Percentiles rank a stretch among this genome's conserved stretches.
These are phyloP conservation scores for Jamesozyma piceae DNA, from an alignment of 805 yeast genomes.

Conservation along the genomic window DNA sequence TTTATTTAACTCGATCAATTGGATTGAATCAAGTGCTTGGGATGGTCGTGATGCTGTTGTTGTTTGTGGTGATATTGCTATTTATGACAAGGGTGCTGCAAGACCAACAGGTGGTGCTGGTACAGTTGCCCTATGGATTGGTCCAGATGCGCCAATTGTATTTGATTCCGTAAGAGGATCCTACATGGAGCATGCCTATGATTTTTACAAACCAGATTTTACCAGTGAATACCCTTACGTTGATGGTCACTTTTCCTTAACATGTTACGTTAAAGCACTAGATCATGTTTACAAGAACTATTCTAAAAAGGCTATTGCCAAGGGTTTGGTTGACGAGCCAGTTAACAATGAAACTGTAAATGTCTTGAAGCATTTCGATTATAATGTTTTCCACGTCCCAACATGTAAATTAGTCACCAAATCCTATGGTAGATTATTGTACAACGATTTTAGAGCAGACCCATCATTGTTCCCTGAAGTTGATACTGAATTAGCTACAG, in stretches of 20 bases:
- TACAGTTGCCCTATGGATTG: constrained; percentile 85
- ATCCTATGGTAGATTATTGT: constrained; percentile 84
- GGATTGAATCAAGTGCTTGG: constrained; percentile 95
- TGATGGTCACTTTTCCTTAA: constrained; percentile 90
- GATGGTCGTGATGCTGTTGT: constrained; percentile 97
- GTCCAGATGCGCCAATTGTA: constrained; percentile 96
- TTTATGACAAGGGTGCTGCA: constrained; percentile 93
- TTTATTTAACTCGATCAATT: constrained; percentile 82
- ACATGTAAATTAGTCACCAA: constrained; percentile 91
- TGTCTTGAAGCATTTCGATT: constrained; percentile 69
- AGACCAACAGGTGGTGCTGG: constrained; percentile 99
- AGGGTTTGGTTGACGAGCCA: constrained; percentile 36
- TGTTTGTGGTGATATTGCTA: constrained; percentile 95
- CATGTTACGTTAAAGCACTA: constrained; percentile 89
- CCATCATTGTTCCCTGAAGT: constrained; percentile 58
- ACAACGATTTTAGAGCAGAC: constrained; percentile 74
- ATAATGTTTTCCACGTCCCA: constrained; percentile 95
- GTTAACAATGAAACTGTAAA: constrained; percentile 52
- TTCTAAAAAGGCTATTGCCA: constrained; percentile 60
- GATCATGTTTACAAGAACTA: constrained; percentile 79
- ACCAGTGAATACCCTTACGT: constrained; percentile 93
- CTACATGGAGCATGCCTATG: constrained; percentile 94
- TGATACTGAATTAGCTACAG: constrained; percentile 38
- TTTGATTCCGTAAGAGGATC: constrained; percentile 85
- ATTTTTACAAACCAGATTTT: constrained; percentile 96